Base-by-base conservation (phyloP, 495 filamentous ascomycete genomes). In the Cercophora scortea region DNA sequence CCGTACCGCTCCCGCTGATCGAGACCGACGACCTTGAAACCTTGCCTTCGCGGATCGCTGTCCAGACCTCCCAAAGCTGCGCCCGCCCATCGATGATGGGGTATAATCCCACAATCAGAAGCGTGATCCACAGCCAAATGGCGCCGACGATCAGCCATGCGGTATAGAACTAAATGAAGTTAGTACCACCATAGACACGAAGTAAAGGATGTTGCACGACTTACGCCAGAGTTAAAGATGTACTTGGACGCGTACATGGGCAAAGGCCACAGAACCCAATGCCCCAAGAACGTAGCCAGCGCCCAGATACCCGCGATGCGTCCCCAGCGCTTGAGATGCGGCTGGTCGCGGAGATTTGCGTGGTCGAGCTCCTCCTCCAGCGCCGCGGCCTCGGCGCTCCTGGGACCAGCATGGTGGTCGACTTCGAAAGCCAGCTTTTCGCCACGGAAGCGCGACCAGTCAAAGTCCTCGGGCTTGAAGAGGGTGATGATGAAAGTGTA, bases 401-500 rank as follows among this genome's bases (percentile, higher is more conserved):
- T 39, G 45, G 47, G 39, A 4, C 34, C 51, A 3, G 39, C 52
- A 17, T 49, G 44, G 45, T 49, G 36, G 25, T 54, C 52, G n/a
- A 44, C 45, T 38, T 54, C 47, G 44, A 44, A 19, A 4, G 42
- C 42, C 44, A 36, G 45, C 42, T 54, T 44, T 13, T 44, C 42
- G 45, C 43, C 49, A 19, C 39, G 35, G 44, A 54, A 48, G 52
- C 13, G 16, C 19, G n/a, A 19, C 52, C 52, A 54, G 45, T 54
- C 45, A 36, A 48, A 54, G 15, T 39, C 32, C 17, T 54, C 44
- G 10, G 52, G 52, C 52, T 42, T 54, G n/a, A 49, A 48, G 7
- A 45, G 52, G 7, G 52, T 54, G 18, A 54, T 45, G 52, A 54
- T 35, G 32, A 45, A 25, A 32, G 47, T 47, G 68, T 90, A 88